Percentiles rank a stretch among this genome's conserved stretches.
Evolutionary conservation across 176 grass and related monocot species (phyloP).

Genomic region (Tillandsia leiboldiana): DNA sequence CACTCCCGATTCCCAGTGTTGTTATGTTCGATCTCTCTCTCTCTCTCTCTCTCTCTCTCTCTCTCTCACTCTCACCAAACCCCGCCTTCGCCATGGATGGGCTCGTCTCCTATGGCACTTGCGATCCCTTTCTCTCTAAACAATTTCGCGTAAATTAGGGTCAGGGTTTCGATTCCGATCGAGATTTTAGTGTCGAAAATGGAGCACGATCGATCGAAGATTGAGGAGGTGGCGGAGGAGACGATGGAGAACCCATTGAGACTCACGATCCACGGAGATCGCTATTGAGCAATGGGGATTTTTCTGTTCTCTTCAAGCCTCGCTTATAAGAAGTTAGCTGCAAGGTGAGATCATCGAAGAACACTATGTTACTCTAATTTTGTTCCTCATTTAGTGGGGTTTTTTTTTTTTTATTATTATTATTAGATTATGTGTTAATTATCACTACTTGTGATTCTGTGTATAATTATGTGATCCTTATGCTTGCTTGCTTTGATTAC

Average conservation of each 20-base stretch:
- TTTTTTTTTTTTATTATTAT: neutral
- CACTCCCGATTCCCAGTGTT: no score
- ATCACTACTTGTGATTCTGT: no score
- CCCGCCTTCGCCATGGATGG: neutral
- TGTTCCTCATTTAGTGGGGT: neutral
- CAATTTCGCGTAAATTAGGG: neutral
- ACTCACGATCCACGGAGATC: neutral
- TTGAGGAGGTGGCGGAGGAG: neutral
- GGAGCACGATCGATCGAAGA: neutral
- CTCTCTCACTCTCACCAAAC: neutral
- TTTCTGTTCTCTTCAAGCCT: neutral
- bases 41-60: neutral
- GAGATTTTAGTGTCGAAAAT: neutral
- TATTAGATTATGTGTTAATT: neutral
- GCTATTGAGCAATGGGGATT: neutral
- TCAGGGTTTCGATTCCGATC: neutral
- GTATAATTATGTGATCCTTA: no score
- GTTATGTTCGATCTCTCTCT: neutral
- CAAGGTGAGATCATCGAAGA: neutral
- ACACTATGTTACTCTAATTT: neutral
- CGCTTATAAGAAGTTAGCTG: constrained; percentile 3
- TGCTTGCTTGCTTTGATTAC: no score
- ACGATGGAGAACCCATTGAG: neutral
- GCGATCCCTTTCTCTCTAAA: neutral
- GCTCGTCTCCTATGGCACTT: neutral